Conservation (phyloP, 345 rosid genomes). For the Salix arbutifolia region DNA sequence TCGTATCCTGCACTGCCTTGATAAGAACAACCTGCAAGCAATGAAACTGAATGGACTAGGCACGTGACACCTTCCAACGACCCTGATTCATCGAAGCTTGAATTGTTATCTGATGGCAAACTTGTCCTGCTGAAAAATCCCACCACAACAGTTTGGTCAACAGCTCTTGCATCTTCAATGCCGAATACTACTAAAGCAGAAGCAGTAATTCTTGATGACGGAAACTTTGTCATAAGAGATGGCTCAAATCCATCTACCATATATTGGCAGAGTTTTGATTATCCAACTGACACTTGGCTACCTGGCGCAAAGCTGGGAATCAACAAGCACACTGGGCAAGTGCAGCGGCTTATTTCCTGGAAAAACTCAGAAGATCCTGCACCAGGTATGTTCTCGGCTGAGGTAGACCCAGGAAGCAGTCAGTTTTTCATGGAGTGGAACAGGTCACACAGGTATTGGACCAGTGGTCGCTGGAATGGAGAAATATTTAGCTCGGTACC, state of each 20-base stretch:
- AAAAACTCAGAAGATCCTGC: slow-evolving; percentile 23
- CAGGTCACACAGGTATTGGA: slow-evolving; percentile 1
- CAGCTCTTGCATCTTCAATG: neutral
- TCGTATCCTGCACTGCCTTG: no score
- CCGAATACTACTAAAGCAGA: neutral
- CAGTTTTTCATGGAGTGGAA: slow-evolving; percentile 13
- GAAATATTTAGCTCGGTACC: slow-evolving; percentile 12
- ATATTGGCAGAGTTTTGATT: no score
- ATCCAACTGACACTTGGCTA: no score
- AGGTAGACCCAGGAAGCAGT: slow-evolving; percentile 8
- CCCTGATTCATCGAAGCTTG: neutral
- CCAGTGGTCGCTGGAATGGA: slow-evolving; percentile 21
- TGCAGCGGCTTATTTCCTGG: slow-evolving; percentile 14
- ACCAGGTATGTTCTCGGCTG: slow-evolving; percentile 23
- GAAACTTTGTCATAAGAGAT: slow-evolving; percentile 24
- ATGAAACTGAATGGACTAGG: no score
- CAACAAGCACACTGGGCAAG: slow-evolving; percentile 5
- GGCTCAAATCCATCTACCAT: neutral
- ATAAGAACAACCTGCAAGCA: no score
- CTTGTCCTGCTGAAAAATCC: neutral
- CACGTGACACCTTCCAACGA: neutral
- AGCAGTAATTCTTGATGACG: slow-evolving; percentile 22
- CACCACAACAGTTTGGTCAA: neutral
- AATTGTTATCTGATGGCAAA: neutral
- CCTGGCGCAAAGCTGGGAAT: slow-evolving; percentile 22